A percentile compares a stretch with the other conserved stretches of the same genome.
Evolutionary conservation across 2,329 filamentous ascomycete genomes (phyloP).

Genomic region (Emergomyces pasteurianus): DNA sequence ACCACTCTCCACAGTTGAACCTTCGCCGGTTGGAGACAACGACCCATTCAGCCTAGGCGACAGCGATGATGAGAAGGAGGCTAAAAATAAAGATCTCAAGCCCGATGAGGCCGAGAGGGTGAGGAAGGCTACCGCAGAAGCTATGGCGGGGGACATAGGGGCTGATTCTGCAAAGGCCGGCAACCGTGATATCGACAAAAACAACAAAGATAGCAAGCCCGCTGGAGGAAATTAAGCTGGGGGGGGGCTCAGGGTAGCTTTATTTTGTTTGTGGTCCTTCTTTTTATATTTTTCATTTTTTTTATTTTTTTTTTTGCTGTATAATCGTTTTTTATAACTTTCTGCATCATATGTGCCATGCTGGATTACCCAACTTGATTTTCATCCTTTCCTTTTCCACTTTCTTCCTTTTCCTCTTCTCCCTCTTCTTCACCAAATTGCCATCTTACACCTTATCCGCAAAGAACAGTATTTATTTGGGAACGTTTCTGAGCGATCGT

Average conservation of each 20-base stretch:
- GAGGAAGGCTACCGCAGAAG: conserved; percentile 50
- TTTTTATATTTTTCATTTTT: neutral
- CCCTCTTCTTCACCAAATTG: neutral
- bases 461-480: neutral
- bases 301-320: neutral
- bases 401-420: neutral
- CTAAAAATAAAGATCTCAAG: conserved; percentile 46
- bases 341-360: neutral
- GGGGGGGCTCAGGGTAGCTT: neutral
- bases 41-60: conserved; percentile 96
- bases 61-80: conserved; percentile 81
- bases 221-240: neutral
- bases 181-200: neutral
- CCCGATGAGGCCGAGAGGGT: conserved; percentile 46
- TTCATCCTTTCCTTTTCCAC: too few relatives aligned
- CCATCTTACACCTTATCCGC: neutral
- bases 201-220: conserved; percentile 1
- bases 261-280: neutral
- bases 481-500: neutral
- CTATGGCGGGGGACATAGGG: conserved; percentile 31
- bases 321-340: neutral
- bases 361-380: neutral
- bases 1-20: conserved; percentile 74
- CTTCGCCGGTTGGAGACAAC: conserved; percentile 74
- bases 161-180: conserved; percentile 12